Conservation (phyloP, 2,329 filamentous ascomycete genomes). For the Berkeleyomyces rouxiae region DNA sequence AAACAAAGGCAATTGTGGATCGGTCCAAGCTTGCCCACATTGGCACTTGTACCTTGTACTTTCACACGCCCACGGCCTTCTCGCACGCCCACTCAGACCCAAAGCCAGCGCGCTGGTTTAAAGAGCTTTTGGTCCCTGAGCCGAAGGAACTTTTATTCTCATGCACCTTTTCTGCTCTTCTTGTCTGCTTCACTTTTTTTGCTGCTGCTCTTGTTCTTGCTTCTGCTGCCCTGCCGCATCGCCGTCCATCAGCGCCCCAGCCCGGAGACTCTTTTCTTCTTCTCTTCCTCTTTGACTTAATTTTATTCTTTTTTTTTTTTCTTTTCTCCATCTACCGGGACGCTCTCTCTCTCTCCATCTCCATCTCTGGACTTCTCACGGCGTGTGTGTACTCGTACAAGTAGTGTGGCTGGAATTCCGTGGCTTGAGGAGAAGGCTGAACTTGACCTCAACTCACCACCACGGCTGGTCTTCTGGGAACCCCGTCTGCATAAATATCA, state of each 20-base stretch:
- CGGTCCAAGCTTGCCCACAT: no score
- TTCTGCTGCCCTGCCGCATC: background rate
- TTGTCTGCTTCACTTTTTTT: conserved; percentile 5
- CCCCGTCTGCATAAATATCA: background rate
- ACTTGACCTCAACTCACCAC: background rate
- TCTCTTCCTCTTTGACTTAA: background rate
- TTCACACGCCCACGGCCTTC: no score
- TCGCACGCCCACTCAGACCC: no score
- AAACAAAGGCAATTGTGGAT: no score
- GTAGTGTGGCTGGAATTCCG: conserved; percentile 11
- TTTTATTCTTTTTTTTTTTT: conserved; percentile 10
- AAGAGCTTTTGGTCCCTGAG: conserved; percentile 1
- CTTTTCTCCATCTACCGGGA: conserved; percentile 14
- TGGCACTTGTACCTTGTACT: no score
- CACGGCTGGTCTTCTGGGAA: no score
- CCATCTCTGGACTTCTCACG: background rate
- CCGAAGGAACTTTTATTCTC: background rate
- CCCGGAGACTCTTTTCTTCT: background rate
- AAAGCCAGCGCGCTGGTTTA: background rate
- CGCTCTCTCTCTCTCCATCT: conserved; percentile 1
- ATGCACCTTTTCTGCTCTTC: background rate
- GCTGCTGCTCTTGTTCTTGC: conserved; percentile 3
- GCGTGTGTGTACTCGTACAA: background rate
- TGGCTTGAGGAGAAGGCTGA: conserved; percentile 9
- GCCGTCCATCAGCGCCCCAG: background rate